Evolutionary conservation across 768 basidiomycete species (phyloP), one percentile per base, ranked within the genome.

Genomic region (Hericium coralloides): DNA sequence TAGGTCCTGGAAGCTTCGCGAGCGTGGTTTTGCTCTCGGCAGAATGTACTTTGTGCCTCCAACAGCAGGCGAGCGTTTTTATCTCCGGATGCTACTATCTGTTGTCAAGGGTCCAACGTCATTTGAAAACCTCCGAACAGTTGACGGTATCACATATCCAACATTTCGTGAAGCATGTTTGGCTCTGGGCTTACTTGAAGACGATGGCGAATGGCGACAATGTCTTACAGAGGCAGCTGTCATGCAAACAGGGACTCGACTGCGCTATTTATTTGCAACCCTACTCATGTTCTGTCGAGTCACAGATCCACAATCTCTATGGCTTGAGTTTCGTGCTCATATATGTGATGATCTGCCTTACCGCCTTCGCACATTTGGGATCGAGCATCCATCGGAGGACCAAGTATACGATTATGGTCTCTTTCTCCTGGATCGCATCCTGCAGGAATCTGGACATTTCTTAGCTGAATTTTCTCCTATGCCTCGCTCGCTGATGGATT

Each of bases 161-260:
- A 72, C 71, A 1, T 80, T 74, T 51, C 63, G 67, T 36, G 72
- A 69, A 0, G 76, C 77, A 2, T 81, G 79, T 55, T n/a, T 67
- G 15, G 69, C 70, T 20, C 50, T 53, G 6, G 77, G 76, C 1
- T 69, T 81, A 0, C 65, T 81, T 4, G 69, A 68, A 41, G 72
- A 79, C 70, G 67, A 74, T 47, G 65, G 70, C 39, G 79, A 80
- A 58, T 68, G 76, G 62, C 62, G 68, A 17, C 55, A 51, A 20
- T 77, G 78, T 60, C 57, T 82, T 0, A 7, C 64, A 18, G 77
- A 79, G 49, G 79, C 76, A 0, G 38, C 60, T 7, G 17, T 25
- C 0, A 74, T 78, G 62, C 70, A 75, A 37, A 72, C 70, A 5
- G 79, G 77, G 0, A 2, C 7, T 22, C 62, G 55, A 0, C 66